A percentile compares a stretch with the other conserved stretches of the same genome.
Conservation (phyloP, 2,329 filamentous ascomycete species). For the Teratosphaeria nubilosa region DNA sequence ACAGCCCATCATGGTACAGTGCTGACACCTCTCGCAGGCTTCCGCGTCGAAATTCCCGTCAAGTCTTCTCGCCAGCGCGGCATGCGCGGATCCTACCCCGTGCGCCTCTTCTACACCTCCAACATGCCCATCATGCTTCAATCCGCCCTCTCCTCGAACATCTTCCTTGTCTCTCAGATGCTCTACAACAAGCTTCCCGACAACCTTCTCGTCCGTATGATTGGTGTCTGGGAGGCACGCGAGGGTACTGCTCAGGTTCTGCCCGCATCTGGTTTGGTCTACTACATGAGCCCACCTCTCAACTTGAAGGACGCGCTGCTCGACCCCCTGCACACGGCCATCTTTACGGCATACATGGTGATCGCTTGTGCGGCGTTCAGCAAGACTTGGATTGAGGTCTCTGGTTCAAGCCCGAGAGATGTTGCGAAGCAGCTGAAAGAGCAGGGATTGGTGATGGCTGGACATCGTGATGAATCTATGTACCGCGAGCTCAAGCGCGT, state of each 20-base stretch:
- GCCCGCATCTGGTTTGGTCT: slow-evolving; percentile 84
- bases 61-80: slow-evolving; percentile 99
- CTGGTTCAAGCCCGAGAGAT: slow-evolving; percentile 91
- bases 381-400: slow-evolving; percentile 99
- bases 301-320: slow-evolving; percentile 96
- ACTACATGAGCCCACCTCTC: slow-evolving; percentile 98
- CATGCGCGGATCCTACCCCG: slow-evolving; percentile 93
- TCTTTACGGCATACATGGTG: slow-evolving; percentile 97
- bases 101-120: slow-evolving; percentile 99
- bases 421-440: slow-evolving; percentile 99
- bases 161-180: slow-evolving; percentile 99
- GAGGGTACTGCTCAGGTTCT: slow-evolving; percentile 94
- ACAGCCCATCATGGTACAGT: neutral
- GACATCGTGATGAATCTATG: slow-evolving; percentile 99
- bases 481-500: slow-evolving; percentile 99
- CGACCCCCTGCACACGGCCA: slow-evolving; percentile 89
- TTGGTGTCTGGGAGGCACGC: slow-evolving; percentile 96
- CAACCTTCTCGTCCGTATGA: slow-evolving; percentile 93
- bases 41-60: slow-evolving; percentile 99
- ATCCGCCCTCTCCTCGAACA: slow-evolving; percentile 94
- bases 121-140: slow-evolving; percentile 99
- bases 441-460: slow-evolving; percentile 97
- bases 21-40: slow-evolving; percentile 57
- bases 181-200: slow-evolving; percentile 98
- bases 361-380: slow-evolving; percentile 96